Conservation (phyloP, 305 asterid genomes). For the Fraxinus ornus region DNA sequence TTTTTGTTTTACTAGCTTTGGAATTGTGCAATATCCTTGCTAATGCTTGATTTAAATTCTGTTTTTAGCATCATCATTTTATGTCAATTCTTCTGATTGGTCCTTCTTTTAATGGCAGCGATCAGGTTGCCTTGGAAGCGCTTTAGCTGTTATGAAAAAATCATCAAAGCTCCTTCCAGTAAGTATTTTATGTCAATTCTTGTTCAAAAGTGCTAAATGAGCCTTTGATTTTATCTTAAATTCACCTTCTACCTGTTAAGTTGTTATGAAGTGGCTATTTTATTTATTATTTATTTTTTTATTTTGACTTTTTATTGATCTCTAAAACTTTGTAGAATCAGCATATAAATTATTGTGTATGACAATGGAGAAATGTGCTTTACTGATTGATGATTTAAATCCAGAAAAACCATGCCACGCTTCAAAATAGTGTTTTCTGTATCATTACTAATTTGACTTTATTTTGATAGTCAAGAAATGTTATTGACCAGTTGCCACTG, state of each 20-base stretch:
- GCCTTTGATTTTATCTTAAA: slow-evolving; percentile 13
- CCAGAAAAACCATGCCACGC: neutral
- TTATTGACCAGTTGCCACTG: neutral
- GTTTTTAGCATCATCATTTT: neutral
- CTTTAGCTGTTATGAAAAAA: slow-evolving; percentile 96
- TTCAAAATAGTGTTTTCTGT: neutral
- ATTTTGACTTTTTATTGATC: neutral
- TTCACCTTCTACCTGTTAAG: neutral
- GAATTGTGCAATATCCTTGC: neutral
- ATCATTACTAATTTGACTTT: neutral
- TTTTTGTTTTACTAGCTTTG: neutral
- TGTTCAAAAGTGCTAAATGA: neutral
- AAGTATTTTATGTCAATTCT: neutral
- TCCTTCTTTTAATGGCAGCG: slow-evolving; percentile 54
- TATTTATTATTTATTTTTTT: neutral
- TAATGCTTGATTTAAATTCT: neutral
- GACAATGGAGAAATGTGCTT: neutral
- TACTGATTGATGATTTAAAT: neutral
- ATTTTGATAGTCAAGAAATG: neutral
- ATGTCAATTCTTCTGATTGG: slow-evolving; percentile 8
- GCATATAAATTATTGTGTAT: neutral
- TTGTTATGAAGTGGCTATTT: slow-evolving; percentile 4
- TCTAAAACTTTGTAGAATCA: neutral
- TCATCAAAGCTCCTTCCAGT: slow-evolving; percentile 87
- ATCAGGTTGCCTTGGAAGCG: slow-evolving; percentile 94